phyloP scores from a whole-genome alignment of 2,329 filamentous ascomycete species.

The Cercospora citrullina region DNA sequence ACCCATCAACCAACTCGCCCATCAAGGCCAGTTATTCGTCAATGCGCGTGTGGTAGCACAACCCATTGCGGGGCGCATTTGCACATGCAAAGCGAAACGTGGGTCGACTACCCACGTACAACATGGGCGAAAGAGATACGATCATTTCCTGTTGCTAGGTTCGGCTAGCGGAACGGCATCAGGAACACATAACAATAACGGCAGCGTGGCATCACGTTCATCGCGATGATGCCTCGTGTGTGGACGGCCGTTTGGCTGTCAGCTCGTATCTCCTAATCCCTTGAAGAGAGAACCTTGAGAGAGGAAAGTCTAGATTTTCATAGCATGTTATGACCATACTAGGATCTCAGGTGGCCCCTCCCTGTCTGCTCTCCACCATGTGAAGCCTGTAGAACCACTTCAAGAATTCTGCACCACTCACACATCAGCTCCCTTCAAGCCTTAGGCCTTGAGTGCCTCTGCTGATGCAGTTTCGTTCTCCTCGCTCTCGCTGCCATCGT shows the following conservation, averaged over 20 bases:
- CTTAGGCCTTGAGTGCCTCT: not conserved
- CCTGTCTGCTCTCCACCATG: not conserved
- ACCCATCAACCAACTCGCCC: not conserved
- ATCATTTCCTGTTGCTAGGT: not conserved
- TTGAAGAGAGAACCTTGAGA: not conserved
- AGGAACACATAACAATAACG: not conserved
- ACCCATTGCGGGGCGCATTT: not conserved
- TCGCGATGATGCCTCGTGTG: not conserved
- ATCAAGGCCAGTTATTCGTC: not conserved
- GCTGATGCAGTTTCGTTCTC: not conserved
- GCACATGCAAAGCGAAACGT: not conserved
- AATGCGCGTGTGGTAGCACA: not conserved
- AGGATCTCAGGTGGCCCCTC: not conserved
- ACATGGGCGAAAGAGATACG: not conserved
- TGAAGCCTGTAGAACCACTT: not conserved
- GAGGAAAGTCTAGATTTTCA: not conserved
- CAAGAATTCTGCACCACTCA: not conserved
- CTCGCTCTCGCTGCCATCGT: conserved; percentile 14
- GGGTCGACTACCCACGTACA: not conserved
- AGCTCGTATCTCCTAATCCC: not conserved
- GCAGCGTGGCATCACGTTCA: not conserved
- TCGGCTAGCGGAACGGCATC: not conserved
- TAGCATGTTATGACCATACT: not conserved
- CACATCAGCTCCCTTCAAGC: not conserved
- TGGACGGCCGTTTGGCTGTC: not conserved